phyloP scores from a whole-genome alignment of 2,329 filamentous ascomycete genomes.

The Cryphonectria carpinicola region DNA sequence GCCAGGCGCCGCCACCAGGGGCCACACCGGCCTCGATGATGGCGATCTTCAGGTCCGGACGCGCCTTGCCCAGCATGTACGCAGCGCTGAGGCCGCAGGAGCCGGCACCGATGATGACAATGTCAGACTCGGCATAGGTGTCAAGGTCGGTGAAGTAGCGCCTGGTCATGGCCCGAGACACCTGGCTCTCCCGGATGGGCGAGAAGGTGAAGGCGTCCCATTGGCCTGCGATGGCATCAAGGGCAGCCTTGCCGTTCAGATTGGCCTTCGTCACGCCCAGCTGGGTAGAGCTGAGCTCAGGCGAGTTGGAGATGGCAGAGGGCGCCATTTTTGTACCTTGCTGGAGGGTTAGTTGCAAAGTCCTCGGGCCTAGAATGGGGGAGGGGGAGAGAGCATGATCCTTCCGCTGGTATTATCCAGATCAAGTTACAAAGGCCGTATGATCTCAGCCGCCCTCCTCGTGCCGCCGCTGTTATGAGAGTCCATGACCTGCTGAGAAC shows the following conservation, averaged over 20 bases:
- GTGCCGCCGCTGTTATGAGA: conserved; percentile 1
- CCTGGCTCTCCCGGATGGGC: conserved; percentile 88
- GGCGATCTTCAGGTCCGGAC: conserved; percentile 89
- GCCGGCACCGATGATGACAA: conserved; percentile 90
- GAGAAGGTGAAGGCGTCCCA: conserved; percentile 85
- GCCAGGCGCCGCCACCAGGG: conserved; percentile 88
- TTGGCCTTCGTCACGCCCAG: conserved; percentile 44
- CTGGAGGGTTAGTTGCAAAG: conserved; percentile 42
- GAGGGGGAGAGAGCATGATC: conserved; percentile 78
- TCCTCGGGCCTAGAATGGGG: conserved; percentile 40
- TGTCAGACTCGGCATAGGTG: conserved; percentile 86
- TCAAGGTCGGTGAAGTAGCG: conserved; percentile 93
- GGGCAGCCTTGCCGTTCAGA: conserved; percentile 54
- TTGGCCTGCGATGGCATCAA: conserved; percentile 71
- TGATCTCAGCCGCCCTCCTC: conserved; percentile 42
- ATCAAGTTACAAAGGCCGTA: conserved; percentile 45
- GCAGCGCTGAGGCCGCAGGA: conserved; percentile 85
- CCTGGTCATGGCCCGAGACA: conserved; percentile 89
- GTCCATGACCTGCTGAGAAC: neutral
- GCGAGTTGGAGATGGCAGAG: conserved; percentile 64
- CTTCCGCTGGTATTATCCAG: conserved; percentile 69
- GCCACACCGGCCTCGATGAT: conserved; percentile 88
- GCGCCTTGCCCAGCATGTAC: conserved; percentile 80
- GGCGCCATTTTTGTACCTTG: conserved; percentile 71
- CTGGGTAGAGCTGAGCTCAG: conserved; percentile 45